phyloP scores from a whole-genome alignment of 1,284 basidiomycete genomes.

The Sporisorium sorghi region DNA sequence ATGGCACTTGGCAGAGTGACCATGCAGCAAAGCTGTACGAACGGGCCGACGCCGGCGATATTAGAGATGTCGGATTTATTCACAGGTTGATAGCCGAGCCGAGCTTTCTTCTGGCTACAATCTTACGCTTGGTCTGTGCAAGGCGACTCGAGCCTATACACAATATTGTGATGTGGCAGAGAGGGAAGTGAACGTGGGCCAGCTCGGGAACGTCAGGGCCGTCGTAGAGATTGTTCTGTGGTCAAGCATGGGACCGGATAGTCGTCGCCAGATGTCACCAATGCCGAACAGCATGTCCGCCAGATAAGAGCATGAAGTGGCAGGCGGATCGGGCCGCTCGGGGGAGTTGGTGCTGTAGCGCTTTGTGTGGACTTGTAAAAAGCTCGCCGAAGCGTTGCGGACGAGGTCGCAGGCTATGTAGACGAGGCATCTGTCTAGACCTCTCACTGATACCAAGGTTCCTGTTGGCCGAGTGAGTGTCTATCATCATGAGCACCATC shows the following conservation, averaged over 20 bases:
- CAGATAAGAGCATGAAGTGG: neutral
- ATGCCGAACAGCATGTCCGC: neutral
- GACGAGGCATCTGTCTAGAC: too few relatives aligned
- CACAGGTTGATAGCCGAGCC: slow-evolving; percentile 1
- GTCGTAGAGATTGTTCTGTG: neutral
- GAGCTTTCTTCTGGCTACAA: neutral
- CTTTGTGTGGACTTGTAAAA: neutral
- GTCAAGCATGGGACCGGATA: too few relatives aligned
- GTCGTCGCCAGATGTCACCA: neutral
- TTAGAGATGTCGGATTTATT: slow-evolving; percentile 1
- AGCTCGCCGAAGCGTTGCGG: neutral
- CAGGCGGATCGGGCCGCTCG: neutral
- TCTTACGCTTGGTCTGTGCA: neutral
- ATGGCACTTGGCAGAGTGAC: neutral
- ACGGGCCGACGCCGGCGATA: slow-evolving; percentile 21
- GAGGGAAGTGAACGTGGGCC: neutral
- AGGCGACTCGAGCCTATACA: too few relatives aligned
- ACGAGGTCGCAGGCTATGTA: neutral
- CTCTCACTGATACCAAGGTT: too few relatives aligned
- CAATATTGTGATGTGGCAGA: too few relatives aligned
- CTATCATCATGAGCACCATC: too few relatives aligned
- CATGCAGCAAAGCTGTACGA: slow-evolving; percentile 14
- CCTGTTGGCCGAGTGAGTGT: too few relatives aligned
- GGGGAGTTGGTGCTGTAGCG: neutral
- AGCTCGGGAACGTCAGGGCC: neutral